Evolutionary conservation across 2,329 filamentous ascomycete species (phyloP).

Genomic region (Pseudocercospora fijiensis): DNA sequence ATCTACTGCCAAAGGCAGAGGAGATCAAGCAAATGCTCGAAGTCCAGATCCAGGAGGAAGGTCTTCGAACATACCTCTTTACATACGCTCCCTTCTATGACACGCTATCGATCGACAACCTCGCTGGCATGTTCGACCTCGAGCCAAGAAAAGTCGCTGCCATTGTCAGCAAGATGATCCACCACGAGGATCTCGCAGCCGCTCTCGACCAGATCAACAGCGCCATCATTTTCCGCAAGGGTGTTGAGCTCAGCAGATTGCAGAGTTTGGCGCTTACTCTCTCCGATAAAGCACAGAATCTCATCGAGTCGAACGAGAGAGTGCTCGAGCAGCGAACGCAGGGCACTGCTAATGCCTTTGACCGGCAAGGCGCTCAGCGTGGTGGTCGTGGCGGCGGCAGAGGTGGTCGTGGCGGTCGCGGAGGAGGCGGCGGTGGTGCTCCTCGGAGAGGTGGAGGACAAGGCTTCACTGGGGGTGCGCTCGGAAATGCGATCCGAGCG

Average conservation of each 20-base stretch:
- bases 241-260: conserved; percentile 91
- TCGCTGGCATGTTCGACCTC: conserved; percentile 94
- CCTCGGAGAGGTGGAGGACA: conserved; percentile 74
- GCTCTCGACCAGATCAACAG: conserved; percentile 97
- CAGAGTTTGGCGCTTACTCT: conserved; percentile 93
- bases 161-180: conserved; percentile 98
- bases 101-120: conserved; percentile 80
- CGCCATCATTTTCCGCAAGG: conserved; percentile 98
- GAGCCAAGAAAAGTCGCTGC: conserved; percentile 87
- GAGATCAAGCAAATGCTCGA: conserved; percentile 97
- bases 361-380: conserved; percentile 80
- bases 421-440: conserved; percentile 54
- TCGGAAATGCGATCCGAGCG: conserved; percentile 59
- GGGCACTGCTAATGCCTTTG: conserved; percentile 91
- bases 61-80: conserved; percentile 96
- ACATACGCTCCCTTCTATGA: conserved; percentile 99
- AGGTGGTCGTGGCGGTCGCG: conserved; percentile 58
- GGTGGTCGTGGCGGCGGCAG: conserved; percentile 65
- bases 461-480: conserved; percentile 77
- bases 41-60: conserved; percentile 97
- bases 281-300: conserved; percentile 90
- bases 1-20: conserved; percentile 87
- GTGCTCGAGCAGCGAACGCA: conserved; percentile 96
- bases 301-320: conserved; percentile 97
- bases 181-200: conserved; percentile 93